Evolutionary conservation across 1,284 basidiomycete species (phyloP).

Genomic region (Papiliotrema terrestris): DNA sequence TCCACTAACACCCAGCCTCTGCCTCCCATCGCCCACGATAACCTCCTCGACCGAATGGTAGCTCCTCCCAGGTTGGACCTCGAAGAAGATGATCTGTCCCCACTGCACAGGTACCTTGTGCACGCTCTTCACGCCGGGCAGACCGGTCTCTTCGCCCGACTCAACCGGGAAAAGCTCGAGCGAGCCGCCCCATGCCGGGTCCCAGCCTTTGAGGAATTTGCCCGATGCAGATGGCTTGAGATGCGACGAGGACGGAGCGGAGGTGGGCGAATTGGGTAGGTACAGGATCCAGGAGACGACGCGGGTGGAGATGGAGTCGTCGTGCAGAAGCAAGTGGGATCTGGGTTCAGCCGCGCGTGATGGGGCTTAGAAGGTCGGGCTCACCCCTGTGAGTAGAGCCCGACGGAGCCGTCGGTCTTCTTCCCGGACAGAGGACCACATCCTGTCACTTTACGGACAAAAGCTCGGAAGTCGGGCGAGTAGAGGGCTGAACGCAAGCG

Average conservation of each 20-base stretch:
- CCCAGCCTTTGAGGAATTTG: slow-evolving; percentile 56
- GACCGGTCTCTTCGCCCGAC: slow-evolving; percentile 45
- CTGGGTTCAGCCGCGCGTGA: slow-evolving; percentile 36
- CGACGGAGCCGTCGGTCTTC: slow-evolving; percentile 95
- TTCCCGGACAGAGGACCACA: slow-evolving; percentile 85
- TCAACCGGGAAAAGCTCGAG: slow-evolving; percentile 84
- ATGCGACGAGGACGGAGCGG: slow-evolving; percentile 42
- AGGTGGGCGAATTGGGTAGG: slow-evolving; percentile 77
- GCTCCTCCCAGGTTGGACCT: slow-evolving; percentile 70
- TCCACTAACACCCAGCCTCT: slow-evolving; percentile 84
- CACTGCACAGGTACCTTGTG: slow-evolving; percentile 58
- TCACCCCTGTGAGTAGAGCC: slow-evolving; percentile 75
- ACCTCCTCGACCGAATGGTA: slow-evolving; percentile 99
- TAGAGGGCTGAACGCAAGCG: slow-evolving; percentile 89
- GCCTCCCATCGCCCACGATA: slow-evolving; percentile 68
- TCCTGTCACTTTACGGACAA: slow-evolving; percentile 83
- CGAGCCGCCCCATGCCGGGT: slow-evolving; percentile 85
- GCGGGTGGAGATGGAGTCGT: slow-evolving; percentile 95
- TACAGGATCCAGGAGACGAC: slow-evolving; percentile 97
- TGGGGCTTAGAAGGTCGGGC: slow-evolving; percentile 2
- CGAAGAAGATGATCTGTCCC: slow-evolving; percentile 97
- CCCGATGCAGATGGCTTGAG: slow-evolving; percentile 33
- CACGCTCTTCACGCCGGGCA: slow-evolving; percentile 39
- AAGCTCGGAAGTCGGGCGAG: slow-evolving; percentile 75
- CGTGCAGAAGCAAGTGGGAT: slow-evolving; percentile 93